Conservation (phyloP, 306 rosid genomes). For the Castanopsis chinensis region DNA sequence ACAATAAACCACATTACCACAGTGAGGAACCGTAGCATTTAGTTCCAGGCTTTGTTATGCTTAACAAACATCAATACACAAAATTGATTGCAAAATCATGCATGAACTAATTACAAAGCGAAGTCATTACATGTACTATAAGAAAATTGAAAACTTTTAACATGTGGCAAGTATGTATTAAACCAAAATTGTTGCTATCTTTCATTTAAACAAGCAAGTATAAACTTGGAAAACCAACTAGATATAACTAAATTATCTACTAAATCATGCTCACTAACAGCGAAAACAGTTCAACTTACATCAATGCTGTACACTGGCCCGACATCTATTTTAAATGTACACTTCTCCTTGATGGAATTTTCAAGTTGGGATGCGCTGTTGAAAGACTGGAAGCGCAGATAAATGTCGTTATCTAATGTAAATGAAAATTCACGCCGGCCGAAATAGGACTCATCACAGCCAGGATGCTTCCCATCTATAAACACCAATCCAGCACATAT, state of each 20-base stretch:
- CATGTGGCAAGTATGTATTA: neutral
- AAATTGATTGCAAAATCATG: neutral
- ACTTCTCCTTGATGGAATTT: slow-evolving; percentile 66
- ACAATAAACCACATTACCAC: slow-evolving; percentile 2
- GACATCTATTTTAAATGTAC: slow-evolving; percentile 76
- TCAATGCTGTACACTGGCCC: slow-evolving; percentile 91
- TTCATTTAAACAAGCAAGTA: neutral
- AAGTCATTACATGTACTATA: neutral
- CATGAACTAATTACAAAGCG: neutral
- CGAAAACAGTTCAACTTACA: slow-evolving; percentile 36
- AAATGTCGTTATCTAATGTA: slow-evolving; percentile 71
- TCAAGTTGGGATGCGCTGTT: slow-evolving; percentile 58
- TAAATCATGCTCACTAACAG: no score
- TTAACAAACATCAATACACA: neutral
- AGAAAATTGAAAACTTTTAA: neutral
- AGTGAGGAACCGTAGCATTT: neutral
- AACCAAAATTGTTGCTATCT: neutral
- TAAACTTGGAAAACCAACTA: neutral
- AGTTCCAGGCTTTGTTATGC: neutral
- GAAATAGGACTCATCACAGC: slow-evolving; percentile 64
- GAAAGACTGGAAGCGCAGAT: slow-evolving; percentile 73
- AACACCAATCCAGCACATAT: slow-evolving; percentile 5
- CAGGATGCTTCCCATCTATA: slow-evolving; percentile 96
- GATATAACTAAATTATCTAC: neutral
- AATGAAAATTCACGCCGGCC: slow-evolving; percentile 82